Percentiles rank a stretch among this genome's conserved stretches.
Conservation (phyloP, 192 early-diverging fungal genomes). For the Coemansia aciculifera region DNA sequence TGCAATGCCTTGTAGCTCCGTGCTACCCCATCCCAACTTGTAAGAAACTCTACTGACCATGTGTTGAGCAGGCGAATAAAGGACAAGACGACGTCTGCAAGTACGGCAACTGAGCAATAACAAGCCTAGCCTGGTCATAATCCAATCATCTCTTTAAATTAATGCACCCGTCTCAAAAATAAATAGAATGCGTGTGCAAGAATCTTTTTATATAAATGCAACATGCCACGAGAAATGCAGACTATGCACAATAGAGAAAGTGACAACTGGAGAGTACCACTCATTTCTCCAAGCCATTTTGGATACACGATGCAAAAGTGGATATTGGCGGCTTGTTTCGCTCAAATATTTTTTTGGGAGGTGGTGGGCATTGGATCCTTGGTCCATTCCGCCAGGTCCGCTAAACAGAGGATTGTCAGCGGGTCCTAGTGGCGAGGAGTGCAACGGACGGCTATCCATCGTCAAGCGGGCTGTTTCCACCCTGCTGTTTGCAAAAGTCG, state of each 20-base stretch:
- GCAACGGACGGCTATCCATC: background rate
- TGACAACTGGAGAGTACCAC: background rate
- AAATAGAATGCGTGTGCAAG: background rate
- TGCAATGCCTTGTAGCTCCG: slow-evolving; percentile 28
- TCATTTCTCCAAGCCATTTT: background rate
- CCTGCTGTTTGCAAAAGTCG: slow-evolving; percentile 15
- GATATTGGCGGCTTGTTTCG: background rate
- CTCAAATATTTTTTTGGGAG: background rate
- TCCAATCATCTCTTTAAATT: background rate
- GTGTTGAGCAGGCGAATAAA: background rate
- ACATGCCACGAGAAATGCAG: background rate
- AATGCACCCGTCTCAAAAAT: background rate
- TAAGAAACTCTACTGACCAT: background rate
- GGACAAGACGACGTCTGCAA: background rate
- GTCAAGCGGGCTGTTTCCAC: slow-evolving; percentile 4
- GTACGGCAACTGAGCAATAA: background rate
- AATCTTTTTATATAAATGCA: background rate
- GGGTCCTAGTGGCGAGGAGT: background rate
- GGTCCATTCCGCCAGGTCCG: background rate
- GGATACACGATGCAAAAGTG: background rate
- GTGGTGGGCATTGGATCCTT: background rate
- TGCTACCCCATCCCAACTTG: slow-evolving; percentile 38
- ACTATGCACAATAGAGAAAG: background rate
- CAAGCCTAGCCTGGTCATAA: background rate
- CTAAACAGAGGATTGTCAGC: background rate